Evolutionary conservation across 2,329 filamentous ascomycete species (phyloP), one percentile per base, ranked within the genome.

Genomic region (Phaeophleospora eucalypticola): DNA sequence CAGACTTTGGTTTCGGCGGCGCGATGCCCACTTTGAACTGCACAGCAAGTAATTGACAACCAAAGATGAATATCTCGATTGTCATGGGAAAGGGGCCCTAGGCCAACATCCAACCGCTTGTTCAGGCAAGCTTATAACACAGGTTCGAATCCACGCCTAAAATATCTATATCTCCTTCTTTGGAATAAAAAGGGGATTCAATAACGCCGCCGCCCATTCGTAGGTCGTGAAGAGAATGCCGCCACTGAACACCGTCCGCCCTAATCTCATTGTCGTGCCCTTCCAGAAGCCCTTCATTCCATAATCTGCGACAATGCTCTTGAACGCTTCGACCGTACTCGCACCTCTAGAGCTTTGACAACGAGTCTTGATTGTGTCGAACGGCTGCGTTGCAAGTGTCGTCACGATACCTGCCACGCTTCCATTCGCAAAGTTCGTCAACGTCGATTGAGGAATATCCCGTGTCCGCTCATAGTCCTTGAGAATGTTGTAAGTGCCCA

Each of bases 211-310:
- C 12, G 78, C 72, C 49, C 78, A 74, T 59, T 84, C 81, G 58
- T 83, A 83, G 2, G 77, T 75, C 2, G 79, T 81, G 52, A 84
- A 83, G 1, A 84, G 64, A 48, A 84, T 83, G 0, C 82, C 82
- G n/a, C 82, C 83, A 54, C 79, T 81, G 36, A 86, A 73, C 1
- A 86, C 72, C 3, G 82, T 75, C 51, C 83, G 65, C 0, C 82
- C 81, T 18, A 86, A 59, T 46, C 83, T 71, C 83, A 86, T 86
- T 0, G 80, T 79, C 27, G 81, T 86, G 0, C 83, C 83, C 48
- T 76, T 79, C 82, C 82, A 86, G 51, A 85, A 80, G 0, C 77
- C 82, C 33, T 68, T 71, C 2, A 84, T 53, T 0, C 82, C 83
- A 52, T 77, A 75, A 53, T 84, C 80, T 0, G 66, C 61, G 43